These are phyloP conservation scores for Fusarium coffeatum DNA, from an alignment of 2,329 filamentous ascomycete species.

Conservation along the genomic window DNA sequence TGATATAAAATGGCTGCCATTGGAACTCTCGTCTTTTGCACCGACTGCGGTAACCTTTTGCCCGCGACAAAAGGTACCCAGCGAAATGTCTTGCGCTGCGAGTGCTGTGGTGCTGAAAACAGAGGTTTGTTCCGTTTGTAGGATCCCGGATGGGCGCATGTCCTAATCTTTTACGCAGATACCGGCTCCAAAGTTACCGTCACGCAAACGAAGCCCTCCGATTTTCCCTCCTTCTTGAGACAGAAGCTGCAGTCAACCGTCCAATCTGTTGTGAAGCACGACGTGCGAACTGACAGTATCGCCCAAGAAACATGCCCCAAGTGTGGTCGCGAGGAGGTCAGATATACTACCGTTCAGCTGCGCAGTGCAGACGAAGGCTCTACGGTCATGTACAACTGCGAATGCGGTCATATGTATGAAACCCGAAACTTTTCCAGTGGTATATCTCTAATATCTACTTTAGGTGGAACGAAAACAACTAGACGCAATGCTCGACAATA, in stretches of 20 bases:
- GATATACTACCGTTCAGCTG: slow-evolving; percentile 85
- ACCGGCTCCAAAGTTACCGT: slow-evolving; percentile 79
- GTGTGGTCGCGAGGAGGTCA: slow-evolving; percentile 85
- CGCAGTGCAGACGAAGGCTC: slow-evolving; percentile 95
- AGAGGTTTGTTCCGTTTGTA: slow-evolving; percentile 68
- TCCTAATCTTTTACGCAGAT: slow-evolving; percentile 61
- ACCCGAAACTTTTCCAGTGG: slow-evolving; percentile 24
- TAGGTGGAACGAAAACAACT: slow-evolving; percentile 72
- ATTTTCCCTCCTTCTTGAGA: slow-evolving; percentile 90
- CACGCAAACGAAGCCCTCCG: slow-evolving; percentile 86
- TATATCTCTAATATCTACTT: slow-evolving; percentile 43
- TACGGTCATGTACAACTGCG: slow-evolving; percentile 90
- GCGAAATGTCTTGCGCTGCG: slow-evolving; percentile 82
- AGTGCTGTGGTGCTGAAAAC: slow-evolving; percentile 86
- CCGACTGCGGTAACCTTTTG: slow-evolving; percentile 89
- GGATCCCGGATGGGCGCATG: background rate
- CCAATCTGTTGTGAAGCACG: slow-evolving; percentile 81
- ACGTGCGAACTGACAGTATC: slow-evolving; percentile 77
- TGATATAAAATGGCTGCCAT: slow-evolving; percentile 79
- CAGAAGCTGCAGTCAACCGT: slow-evolving; percentile 86
- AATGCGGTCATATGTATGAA: slow-evolving; percentile 82
- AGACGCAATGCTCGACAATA: slow-evolving; percentile 40
- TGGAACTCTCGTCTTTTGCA: slow-evolving; percentile 92
- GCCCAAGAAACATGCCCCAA: slow-evolving; percentile 79
- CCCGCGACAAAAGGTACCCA: slow-evolving; percentile 81